phyloP scores from a whole-genome alignment of 1,284 basidiomycete species.

The Ceratobasidium sp. region DNA sequence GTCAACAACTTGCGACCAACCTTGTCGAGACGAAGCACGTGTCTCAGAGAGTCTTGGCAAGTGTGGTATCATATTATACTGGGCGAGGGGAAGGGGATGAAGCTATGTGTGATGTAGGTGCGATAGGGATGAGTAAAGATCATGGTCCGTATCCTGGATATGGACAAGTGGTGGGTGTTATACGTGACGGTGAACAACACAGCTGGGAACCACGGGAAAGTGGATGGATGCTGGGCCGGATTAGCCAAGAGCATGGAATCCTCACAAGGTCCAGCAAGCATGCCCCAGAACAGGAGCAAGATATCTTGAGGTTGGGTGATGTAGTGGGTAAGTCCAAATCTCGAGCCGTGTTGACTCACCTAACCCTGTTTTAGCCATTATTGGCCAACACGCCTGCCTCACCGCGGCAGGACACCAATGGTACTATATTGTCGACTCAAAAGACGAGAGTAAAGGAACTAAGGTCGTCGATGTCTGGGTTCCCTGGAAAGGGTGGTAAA shows the following conservation, averaged over 20 bases:
- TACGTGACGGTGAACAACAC: constrained; percentile 9
- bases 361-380: constrained; percentile 59
- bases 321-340: constrained; percentile 22
- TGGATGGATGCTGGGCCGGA: constrained; percentile 73
- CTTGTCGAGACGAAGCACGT: constrained; percentile 65
- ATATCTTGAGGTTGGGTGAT: constrained; percentile 33
- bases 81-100: constrained; percentile 70
- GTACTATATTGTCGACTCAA: constrained; percentile 80
- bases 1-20: constrained; percentile 80
- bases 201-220: constrained; percentile 51
- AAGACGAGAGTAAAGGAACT: constrained; percentile 53
- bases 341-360: constrained; percentile 2
- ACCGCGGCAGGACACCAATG: constrained; percentile 78
- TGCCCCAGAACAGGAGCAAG: neutral
- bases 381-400: constrained; percentile 80
- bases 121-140: constrained; percentile 85
- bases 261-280: constrained; percentile 50
- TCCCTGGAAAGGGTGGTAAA: constrained; percentile 88
- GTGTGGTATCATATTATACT: constrained; percentile 79
- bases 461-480: constrained; percentile 85
- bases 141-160: constrained; percentile 72
- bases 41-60: constrained; percentile 72
- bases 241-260: constrained; percentile 76
- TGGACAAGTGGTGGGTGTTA: constrained; percentile 64
- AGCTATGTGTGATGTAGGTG: constrained; percentile 82